A percentile compares a stretch with the other conserved stretches of the same genome.
These are phyloP conservation scores for Claviceps arundinis DNA, from an alignment of 2,329 filamentous ascomycete genomes.

Conservation along the genomic window DNA sequence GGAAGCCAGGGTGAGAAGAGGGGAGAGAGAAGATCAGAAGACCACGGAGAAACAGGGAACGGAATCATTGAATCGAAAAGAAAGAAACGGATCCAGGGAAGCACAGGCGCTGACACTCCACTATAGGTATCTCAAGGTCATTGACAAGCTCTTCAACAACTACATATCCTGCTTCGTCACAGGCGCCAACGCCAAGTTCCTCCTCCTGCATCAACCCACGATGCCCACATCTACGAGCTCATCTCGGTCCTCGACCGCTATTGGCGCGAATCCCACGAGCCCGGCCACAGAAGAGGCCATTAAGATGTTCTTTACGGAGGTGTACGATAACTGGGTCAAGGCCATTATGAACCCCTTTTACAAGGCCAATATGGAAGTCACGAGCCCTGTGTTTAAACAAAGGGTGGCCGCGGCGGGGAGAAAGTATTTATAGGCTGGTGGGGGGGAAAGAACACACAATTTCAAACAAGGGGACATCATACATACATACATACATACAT, in stretches of 20 bases:
- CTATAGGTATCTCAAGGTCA: conserved; percentile 79
- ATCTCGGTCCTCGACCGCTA: conserved; percentile 50
- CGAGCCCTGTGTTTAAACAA: conserved; percentile 72
- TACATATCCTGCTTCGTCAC: conserved; percentile 94
- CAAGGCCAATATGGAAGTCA: conserved; percentile 68
- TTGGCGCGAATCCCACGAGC: conserved; percentile 72
- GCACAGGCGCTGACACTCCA: background rate
- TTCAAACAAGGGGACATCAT: too few relatives aligned
- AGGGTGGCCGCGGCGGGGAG: conserved; percentile 78
- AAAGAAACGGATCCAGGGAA: too few relatives aligned
- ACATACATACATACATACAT: too few relatives aligned
- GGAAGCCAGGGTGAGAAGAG: too few relatives aligned
- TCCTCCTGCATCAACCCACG: conserved; percentile 77
- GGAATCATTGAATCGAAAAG: too few relatives aligned
- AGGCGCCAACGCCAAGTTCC: conserved; percentile 81
- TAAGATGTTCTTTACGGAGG: conserved; percentile 84
- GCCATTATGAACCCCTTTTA: conserved; percentile 97
- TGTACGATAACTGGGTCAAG: conserved; percentile 96
- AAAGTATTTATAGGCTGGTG: conserved; percentile 58
- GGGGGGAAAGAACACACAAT: too few relatives aligned
- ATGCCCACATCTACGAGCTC: conserved; percentile 26
- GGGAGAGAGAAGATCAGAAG: too few relatives aligned
- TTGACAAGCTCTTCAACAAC: conserved; percentile 94
- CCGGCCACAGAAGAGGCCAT: conserved; percentile 92
- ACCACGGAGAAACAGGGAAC: too few relatives aligned